These are phyloP conservation scores for Geotrichum citri-aurantii DNA, from an alignment of 1,139 yeast genomes.

Conservation along the genomic window DNA sequence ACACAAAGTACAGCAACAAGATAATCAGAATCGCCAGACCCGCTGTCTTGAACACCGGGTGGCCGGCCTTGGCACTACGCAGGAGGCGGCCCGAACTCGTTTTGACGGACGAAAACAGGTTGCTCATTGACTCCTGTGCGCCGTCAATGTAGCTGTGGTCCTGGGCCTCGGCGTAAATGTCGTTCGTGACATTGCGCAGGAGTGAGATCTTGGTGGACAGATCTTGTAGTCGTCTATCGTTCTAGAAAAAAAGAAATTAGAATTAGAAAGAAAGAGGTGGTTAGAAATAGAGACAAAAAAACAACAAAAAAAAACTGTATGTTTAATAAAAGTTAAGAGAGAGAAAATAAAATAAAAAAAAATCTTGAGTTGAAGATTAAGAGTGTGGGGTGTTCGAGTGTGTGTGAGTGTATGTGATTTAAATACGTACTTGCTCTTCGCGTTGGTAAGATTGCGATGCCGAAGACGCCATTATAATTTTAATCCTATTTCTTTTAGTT, in stretches of 20 bases:
- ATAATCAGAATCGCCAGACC: slow-evolving; percentile 55
- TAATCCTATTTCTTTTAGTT: too few species aligned
- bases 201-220: slow-evolving; percentile 57
- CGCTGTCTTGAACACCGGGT: slow-evolving; percentile 52
- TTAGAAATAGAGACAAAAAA: too few species aligned
- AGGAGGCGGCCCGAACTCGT: slow-evolving; percentile 63
- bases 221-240: slow-evolving; percentile 53
- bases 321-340: neutral
- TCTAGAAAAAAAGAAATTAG: slow-evolving; percentile 33
- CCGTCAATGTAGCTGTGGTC: slow-evolving; percentile 52
- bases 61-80: slow-evolving; percentile 53
- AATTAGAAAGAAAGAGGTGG: neutral
- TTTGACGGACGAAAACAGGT: slow-evolving; percentile 54
- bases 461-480: neutral
- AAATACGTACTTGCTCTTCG: slow-evolving; percentile 19
- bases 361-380: neutral
- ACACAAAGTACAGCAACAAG: slow-evolving; percentile 61
- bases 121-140: slow-evolving; percentile 47
- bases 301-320: too few species aligned
- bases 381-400: neutral
- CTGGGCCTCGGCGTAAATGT: slow-evolving; percentile 56
- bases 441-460: slow-evolving; percentile 19
- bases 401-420: too few species aligned
- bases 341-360: neutral
- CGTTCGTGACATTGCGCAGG: slow-evolving; percentile 56